phyloP scores from a whole-genome alignment of 768 basidiomycete species.

The Lepiota venenata region DNA sequence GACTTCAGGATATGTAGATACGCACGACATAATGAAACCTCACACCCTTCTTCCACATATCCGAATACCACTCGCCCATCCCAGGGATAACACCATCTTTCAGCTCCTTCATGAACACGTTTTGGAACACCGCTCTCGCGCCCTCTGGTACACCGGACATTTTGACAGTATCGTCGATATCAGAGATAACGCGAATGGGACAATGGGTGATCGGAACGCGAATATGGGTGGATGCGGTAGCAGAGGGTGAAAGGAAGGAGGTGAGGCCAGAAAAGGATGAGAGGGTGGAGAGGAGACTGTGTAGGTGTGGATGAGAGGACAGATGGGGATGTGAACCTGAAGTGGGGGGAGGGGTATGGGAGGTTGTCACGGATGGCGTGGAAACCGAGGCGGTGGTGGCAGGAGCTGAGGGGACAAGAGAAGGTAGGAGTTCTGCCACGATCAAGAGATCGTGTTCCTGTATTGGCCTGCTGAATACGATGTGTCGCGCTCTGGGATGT shows the following conservation, averaged over 20 bases:
- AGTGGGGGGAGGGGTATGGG: neutral
- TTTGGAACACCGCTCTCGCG: slow-evolving; percentile 79
- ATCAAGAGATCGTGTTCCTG: slow-evolving; percentile 56
- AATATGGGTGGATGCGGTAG: slow-evolving; percentile 19
- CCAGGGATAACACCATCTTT: slow-evolving; percentile 77
- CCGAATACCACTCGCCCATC: slow-evolving; percentile 76
- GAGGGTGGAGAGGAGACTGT: slow-evolving; percentile 6
- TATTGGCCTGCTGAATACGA: slow-evolving; percentile 52
- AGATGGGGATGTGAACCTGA: neutral
- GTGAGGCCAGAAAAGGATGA: neutral
- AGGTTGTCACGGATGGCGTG: neutral
- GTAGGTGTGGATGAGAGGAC: slow-evolving; percentile 8
- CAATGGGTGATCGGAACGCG: slow-evolving; percentile 55
- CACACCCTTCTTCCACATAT: slow-evolving; percentile 68
- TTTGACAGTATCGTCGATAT: slow-evolving; percentile 94
- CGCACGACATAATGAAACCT: slow-evolving; percentile 88
- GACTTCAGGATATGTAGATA: slow-evolving; percentile 14
- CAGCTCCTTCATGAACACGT: slow-evolving; percentile 87
- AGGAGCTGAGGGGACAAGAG: slow-evolving; percentile 15
- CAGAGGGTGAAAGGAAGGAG: neutral
- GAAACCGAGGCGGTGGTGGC: slow-evolving; percentile 4
- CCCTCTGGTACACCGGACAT: slow-evolving; percentile 74
- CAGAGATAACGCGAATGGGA: slow-evolving; percentile 79
- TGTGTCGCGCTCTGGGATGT: slow-evolving; percentile 54
- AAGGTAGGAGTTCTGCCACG: slow-evolving; percentile 46